phyloP scores from a whole-genome alignment of 805 yeast genomes.

The Wickerhamiella azymoides region DNA sequence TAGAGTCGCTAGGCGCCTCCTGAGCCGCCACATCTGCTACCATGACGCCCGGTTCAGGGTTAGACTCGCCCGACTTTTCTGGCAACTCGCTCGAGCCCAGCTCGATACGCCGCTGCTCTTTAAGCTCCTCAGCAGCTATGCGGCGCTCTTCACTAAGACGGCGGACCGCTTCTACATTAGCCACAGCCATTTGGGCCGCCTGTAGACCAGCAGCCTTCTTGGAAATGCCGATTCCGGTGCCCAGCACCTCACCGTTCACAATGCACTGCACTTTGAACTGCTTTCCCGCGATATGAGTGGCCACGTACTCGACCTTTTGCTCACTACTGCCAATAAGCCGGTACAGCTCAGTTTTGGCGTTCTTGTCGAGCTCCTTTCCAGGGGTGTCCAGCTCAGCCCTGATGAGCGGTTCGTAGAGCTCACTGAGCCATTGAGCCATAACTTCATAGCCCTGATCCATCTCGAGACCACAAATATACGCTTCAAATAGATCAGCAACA shows the following conservation, averaged over 20 bases:
- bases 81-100: background rate
- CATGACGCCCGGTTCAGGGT: too few species aligned
- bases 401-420: slow-evolving; percentile 22
- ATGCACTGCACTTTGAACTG: slow-evolving; percentile 48
- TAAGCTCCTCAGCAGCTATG: background rate
- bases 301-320: slow-evolving; percentile 44
- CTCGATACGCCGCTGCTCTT: background rate
- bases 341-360: slow-evolving; percentile 68
- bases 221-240: slow-evolving; percentile 57
- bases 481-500: slow-evolving; percentile 84
- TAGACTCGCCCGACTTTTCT: too few species aligned
- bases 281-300: slow-evolving; percentile 32
- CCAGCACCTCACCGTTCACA: slow-evolving; percentile 51
- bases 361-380: slow-evolving; percentile 32
- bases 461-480: slow-evolving; percentile 74
- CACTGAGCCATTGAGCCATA: slow-evolving; percentile 24
- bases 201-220: slow-evolving; percentile 64
- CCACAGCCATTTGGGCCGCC: slow-evolving; percentile 74
- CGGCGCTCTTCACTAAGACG: slow-evolving; percentile 48
- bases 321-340: slow-evolving; percentile 59
- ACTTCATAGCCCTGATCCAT: slow-evolving; percentile 19
- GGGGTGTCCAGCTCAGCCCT: slow-evolving; percentile 3
- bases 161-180: slow-evolving; percentile 43
- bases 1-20: too few species aligned
- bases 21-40: too few species aligned